A percentile compares a stretch with the other conserved stretches of the same genome.
Conservation (phyloP, 257 asterid species). For the Paraleonurus japonicus region DNA sequence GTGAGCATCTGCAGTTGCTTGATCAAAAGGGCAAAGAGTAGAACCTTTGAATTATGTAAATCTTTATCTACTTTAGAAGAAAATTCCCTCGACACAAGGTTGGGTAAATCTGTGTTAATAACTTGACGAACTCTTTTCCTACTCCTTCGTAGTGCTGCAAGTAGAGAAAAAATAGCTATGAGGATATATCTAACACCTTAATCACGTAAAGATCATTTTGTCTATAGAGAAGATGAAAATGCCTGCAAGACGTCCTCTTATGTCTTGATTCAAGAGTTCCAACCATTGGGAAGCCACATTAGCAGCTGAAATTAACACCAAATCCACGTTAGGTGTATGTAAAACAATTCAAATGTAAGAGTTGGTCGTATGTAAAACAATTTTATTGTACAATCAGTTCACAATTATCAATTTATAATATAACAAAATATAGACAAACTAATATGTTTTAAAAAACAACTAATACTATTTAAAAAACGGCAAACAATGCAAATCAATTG, state of each 20-base stretch:
- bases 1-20: conserved; percentile 54
- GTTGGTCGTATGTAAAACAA: no score
- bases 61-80: conserved; percentile 46
- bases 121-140: conserved; percentile 74
- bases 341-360: no score
- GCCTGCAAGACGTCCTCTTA: conserved; percentile 89
- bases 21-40: conserved; percentile 21
- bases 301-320: conserved; percentile 61
- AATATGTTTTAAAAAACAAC: background rate
- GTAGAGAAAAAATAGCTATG: conserved; percentile 12
- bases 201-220: background rate
- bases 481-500: background rate
- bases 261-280: conserved; percentile 90
- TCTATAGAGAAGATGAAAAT: conserved; percentile 10
- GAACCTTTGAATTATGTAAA: conserved; percentile 20
- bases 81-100: conserved; percentile 61
- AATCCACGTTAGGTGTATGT: conserved; percentile 25
- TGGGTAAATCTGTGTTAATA: conserved; percentile 70
- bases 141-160: conserved; percentile 80
- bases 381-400: background rate
- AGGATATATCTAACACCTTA: conserved; percentile 15
- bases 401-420: no score
- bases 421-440: no score
- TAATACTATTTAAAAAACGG: background rate
- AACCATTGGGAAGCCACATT: conserved; percentile 94